Base-by-base conservation (phyloP, 257 asterid species). In the Gynochthodes officinalis region DNA sequence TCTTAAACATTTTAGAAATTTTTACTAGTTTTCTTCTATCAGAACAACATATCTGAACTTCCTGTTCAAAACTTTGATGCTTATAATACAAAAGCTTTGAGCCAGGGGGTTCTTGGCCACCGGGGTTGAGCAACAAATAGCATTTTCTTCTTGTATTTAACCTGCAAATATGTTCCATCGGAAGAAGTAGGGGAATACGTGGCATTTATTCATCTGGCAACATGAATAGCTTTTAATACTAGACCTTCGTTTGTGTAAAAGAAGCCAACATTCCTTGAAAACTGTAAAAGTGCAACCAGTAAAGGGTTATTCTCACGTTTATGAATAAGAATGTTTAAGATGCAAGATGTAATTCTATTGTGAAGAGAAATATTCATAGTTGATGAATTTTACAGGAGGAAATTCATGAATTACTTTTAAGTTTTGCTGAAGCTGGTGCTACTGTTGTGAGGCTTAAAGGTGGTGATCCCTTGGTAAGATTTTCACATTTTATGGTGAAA, bases 341-440 rank as follows among this genome's bases (percentile, higher is more conserved):
- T 46, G 66, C 9, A 27, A 7, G 62, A 7, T 60, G 67, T 49
- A 23, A 2, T 55, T 68, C 15, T n/a, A 2, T 10, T 15, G 43
- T 33, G 64, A 53, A 54, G n/a, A 5, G 48, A 27, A 65, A 37
- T 42, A 15, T n/a, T 78, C 58, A 61, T 62, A 7, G 66, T 12
- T 59, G 60, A 67, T 71, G 37, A 69, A 32, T 78, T 80, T 15
- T 30, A 74, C 89, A 93, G 97, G 97, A 89, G 82, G 98, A 95
- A 84, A 95, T 95, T 81, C 99, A 95, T 70, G 95, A 95, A 72
- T 81, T 91, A 83, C 98, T 95, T 81, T 69, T 90, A 83, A 95
- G 96, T 85, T 92, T 95, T 78, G 99, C 99, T 1, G 97, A 89
- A 84, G 92, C 91, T 67, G 98, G 98, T 42, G 99, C 99, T 33